Conservation (phyloP, 1,139 yeast genomes). For the Diutina neorugosa region DNA sequence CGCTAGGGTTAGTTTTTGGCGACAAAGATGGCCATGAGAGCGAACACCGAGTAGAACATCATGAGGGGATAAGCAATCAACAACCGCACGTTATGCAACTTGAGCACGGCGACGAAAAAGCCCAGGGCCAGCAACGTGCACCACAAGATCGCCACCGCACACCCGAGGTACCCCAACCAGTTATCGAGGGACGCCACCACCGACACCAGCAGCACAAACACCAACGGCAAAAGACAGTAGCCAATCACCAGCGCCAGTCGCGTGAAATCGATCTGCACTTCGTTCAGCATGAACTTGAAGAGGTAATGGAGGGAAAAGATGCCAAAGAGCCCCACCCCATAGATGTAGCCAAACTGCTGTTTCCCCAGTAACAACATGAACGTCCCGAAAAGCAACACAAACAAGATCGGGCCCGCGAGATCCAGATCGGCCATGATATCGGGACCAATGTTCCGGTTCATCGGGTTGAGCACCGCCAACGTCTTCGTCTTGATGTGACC, state of each 20-base stretch:
- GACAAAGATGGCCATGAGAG: slow-evolving; percentile 89
- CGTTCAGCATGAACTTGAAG: slow-evolving; percentile 72
- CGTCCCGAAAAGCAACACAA: slow-evolving; percentile 82
- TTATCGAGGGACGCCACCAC: slow-evolving; percentile 63
- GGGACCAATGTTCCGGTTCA: slow-evolving; percentile 43
- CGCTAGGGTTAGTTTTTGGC: slow-evolving; percentile 20
- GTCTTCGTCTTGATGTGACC: slow-evolving; percentile 80
- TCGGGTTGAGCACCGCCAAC: slow-evolving; percentile 73
- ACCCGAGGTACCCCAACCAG: slow-evolving; percentile 56
- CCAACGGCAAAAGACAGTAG: slow-evolving; percentile 85
- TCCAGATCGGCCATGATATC: slow-evolving; percentile 87
- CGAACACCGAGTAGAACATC: slow-evolving; percentile 87
- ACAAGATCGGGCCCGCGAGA: slow-evolving; percentile 88
- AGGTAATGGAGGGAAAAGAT: slow-evolving; percentile 73
- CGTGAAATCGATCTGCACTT: slow-evolving; percentile 47
- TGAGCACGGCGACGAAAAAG: slow-evolving; percentile 77
- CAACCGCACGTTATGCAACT: slow-evolving; percentile 74
- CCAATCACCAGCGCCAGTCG: slow-evolving; percentile 89
- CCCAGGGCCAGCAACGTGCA: slow-evolving; percentile 93
- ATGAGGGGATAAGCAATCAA: slow-evolving; percentile 90
- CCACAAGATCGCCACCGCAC: slow-evolving; percentile 74
- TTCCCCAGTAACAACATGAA: slow-evolving; percentile 77
- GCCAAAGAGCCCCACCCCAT: slow-evolving; percentile 92
- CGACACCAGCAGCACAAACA: slow-evolving; percentile 64
- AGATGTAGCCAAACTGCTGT: slow-evolving; percentile 91